Conservation (phyloP, 805 yeast genomes). For the Ogataea parapolymorpha region DNA sequence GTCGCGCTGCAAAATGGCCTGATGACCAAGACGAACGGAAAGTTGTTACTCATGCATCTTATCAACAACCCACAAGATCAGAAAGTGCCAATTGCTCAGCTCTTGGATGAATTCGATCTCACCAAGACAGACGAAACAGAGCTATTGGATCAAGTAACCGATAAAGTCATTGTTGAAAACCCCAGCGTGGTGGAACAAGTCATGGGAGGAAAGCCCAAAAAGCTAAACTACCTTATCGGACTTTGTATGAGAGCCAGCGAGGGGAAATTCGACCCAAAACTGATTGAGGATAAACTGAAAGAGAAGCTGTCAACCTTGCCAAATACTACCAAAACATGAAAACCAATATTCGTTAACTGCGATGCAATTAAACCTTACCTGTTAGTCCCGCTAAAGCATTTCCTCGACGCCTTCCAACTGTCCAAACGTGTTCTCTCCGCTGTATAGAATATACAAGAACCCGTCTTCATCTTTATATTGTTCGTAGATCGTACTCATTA, state of each 20-base stretch:
- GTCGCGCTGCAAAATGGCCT: conserved; percentile 40
- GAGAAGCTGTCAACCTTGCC: conserved; percentile 10
- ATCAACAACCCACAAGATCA: conserved; percentile 46
- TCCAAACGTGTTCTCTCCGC: conserved; percentile 98
- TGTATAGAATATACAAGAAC: conserved; percentile 89
- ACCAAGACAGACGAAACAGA: conserved; percentile 36
- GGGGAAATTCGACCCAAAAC: conserved; percentile 47
- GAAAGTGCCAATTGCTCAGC: conserved; percentile 30
- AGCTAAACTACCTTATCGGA: conserved; percentile 79
- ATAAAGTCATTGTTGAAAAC: conserved; percentile 38
- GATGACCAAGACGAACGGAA: conserved; percentile 68
- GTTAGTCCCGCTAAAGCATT: conserved; percentile 4
- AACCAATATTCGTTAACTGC: conserved; percentile 4
- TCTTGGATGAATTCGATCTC: conserved; percentile 57
- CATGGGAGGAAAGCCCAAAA: conserved; percentile 46
- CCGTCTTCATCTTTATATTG: conserved; percentile 99
- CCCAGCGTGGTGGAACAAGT: conserved; percentile 57
- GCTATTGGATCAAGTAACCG: conserved; percentile 30
- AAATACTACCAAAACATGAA: conserved; percentile 3
- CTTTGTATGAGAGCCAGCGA: conserved; percentile 76
- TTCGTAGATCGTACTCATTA: conserved; percentile 91
- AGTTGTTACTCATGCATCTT: conserved; percentile 58
- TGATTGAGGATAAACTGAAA: conserved; percentile 25
- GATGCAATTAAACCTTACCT: conserved; percentile 2
- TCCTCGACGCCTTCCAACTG: conserved; percentile 32